These are phyloP conservation scores for Solanum chacoense DNA, from an alignment of 305 asterid genomes.

Conservation along the genomic window DNA sequence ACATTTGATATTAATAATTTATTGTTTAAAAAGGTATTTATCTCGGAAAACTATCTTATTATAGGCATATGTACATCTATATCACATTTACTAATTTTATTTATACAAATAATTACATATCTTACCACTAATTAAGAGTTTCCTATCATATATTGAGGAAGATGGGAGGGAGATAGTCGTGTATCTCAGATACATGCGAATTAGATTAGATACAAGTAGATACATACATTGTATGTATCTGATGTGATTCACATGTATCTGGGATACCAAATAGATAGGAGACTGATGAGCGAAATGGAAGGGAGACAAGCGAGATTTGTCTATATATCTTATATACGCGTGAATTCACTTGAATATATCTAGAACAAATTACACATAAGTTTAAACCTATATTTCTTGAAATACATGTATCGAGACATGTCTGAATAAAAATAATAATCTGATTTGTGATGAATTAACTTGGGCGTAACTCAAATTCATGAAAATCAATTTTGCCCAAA, in stretches of 20 bases:
- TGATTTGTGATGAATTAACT: neutral
- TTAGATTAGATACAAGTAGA: neutral
- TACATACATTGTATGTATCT: neutral
- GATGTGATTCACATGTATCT: neutral
- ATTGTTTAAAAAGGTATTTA: neutral
- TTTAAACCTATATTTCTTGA: rapidly evolving
- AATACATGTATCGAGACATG: too few species aligned
- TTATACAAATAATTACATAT: neutral
- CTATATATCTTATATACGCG: neutral
- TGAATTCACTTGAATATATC: neutral
- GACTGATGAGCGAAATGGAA: neutral
- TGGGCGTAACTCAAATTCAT: neutral
- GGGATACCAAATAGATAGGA: neutral
- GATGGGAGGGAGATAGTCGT: neutral
- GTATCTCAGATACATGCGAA: neutral
- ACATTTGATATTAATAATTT: neutral
- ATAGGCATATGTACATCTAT: neutral
- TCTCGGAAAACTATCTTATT: neutral
- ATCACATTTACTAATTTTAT: too few species aligned
- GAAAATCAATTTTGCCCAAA: neutral
- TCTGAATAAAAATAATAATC: too few species aligned
- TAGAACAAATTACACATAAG: too few species aligned
- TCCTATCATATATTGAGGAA: neutral
- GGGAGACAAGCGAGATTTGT: neutral
- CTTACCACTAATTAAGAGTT: too few species aligned